phyloP scores from a whole-genome alignment of 192 early-diverging fungal genomes.

The Backusella parvicylindrica region DNA sequence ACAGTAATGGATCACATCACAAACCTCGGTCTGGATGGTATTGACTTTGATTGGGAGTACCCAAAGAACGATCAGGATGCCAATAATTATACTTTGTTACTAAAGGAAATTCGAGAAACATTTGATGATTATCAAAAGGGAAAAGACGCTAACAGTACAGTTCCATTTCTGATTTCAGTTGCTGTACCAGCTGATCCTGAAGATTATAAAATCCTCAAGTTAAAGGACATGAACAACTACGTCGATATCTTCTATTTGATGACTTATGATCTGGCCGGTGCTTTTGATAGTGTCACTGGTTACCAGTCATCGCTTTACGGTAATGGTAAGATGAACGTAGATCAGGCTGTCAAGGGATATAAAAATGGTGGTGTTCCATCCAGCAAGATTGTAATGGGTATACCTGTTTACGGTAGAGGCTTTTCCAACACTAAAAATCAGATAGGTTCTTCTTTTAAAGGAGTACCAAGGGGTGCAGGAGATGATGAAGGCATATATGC shows the following conservation, averaged over 20 bases:
- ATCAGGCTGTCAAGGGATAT: conserved; percentile 73
- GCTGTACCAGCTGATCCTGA: conserved; percentile 62
- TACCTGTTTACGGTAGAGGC: conserved; percentile 87
- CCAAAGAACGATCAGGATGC: conserved; percentile 74
- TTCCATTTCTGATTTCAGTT: conserved; percentile 58
- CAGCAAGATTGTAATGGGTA: conserved; percentile 83
- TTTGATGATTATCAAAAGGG: conserved; percentile 53
- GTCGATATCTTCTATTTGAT: conserved; percentile 86
- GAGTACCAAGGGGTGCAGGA: conserved; percentile 75
- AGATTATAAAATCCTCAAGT: conserved; percentile 55
- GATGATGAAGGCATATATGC: conserved; percentile 92
- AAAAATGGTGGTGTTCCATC: conserved; percentile 70
- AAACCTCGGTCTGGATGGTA: conserved; percentile 50
- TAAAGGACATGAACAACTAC: conserved; percentile 58
- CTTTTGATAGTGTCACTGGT: conserved; percentile 62
- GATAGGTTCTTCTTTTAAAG: conserved; percentile 56
- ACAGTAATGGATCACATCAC: conserved; percentile 40
- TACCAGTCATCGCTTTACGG: conserved; percentile 87
- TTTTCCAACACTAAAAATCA: conserved; percentile 79
- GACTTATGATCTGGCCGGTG: conserved; percentile 79
- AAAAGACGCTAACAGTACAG: conserved; percentile 5
- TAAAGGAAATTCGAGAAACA: conserved; percentile 64
- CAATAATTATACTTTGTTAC: conserved; percentile 71
- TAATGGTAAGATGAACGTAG: conserved; percentile 50
- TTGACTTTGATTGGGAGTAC: conserved; percentile 78